phyloP scores from a whole-genome alignment of 495 filamentous ascomycete species.

The Aspergillus haitiensis region DNA sequence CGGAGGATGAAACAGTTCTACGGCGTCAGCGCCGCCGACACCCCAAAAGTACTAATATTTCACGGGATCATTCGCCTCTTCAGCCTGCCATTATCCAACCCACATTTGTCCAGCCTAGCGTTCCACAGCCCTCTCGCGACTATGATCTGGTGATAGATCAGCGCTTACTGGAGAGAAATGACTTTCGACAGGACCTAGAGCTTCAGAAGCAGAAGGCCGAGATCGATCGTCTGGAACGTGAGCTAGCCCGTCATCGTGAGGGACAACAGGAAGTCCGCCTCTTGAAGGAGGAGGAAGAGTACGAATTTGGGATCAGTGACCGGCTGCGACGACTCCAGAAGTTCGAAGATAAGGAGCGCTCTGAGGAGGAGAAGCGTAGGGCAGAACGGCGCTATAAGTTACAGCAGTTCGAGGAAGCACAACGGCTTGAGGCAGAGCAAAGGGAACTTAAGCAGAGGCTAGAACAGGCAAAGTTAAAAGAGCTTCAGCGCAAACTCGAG shows the following conservation, averaged over 20 bases:
- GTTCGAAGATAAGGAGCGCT: slow-evolving; percentile 34
- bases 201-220: slow-evolving; percentile 45
- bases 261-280: slow-evolving; percentile 25
- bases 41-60: slow-evolving; percentile 23
- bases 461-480: slow-evolving; percentile 27
- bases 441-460: slow-evolving; percentile 24
- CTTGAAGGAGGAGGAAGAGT: slow-evolving; percentile 37
- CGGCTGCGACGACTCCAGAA: slow-evolving; percentile 34
- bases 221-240: slow-evolving; percentile 44
- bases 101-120: too few relatives aligned
- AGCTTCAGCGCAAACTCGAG: slow-evolving; percentile 41
- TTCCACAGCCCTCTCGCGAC: slow-evolving; percentile 29
- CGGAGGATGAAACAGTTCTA: slow-evolving; percentile 35
- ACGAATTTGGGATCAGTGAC: slow-evolving; percentile 40
- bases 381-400: slow-evolving; percentile 34
- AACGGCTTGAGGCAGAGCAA: slow-evolving; percentile 34
- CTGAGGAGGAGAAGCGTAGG: slow-evolving; percentile 33
- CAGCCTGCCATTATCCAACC: background rate
- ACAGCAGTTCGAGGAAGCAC: slow-evolving; percentile 35
- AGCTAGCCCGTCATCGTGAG: slow-evolving; percentile 42
- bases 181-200: slow-evolving; percentile 43
- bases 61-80: slow-evolving; percentile 23
- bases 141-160: slow-evolving; percentile 41
- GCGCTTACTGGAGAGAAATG: slow-evolving; percentile 38
- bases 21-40: slow-evolving; percentile 23